Percentiles rank a stretch among this genome's conserved stretches.
Evolutionary conservation across 176 grass and related monocot species (phyloP).

Genomic region (Carex cristatella): DNA sequence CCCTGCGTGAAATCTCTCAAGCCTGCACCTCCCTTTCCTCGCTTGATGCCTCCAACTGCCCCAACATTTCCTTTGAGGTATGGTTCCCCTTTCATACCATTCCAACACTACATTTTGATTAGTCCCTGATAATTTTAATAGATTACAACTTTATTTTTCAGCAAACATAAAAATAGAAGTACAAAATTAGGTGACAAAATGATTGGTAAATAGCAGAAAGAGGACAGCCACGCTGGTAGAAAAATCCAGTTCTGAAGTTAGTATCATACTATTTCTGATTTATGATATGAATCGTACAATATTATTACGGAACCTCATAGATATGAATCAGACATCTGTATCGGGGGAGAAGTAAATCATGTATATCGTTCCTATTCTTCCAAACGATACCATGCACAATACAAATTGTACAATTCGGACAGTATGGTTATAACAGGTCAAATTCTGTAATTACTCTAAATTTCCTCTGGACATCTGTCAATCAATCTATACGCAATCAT

Average conservation of each 20-base stretch:
- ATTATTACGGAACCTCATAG: background rate
- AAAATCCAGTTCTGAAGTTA: background rate
- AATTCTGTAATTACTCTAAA: background rate
- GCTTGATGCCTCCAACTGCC: conserved; percentile 85
- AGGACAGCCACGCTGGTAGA: background rate
- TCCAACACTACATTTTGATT: background rate
- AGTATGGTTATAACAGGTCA: background rate
- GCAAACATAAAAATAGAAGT: background rate
- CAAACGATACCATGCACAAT: background rate
- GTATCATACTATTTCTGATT: background rate
- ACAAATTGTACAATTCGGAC: background rate
- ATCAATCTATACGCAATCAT: background rate
- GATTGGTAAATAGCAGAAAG: background rate
- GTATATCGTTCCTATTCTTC: background rate
- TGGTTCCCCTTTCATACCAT: conserved; percentile 3
- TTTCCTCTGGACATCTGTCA: background rate
- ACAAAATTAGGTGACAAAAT: background rate
- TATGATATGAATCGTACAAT: no score
- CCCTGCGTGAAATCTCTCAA: conserved; percentile 72
- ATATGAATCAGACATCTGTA: background rate
- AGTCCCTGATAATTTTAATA: background rate
- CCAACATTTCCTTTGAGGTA: conserved; percentile 96
- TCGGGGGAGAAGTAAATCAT: background rate
- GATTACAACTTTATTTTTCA: background rate
- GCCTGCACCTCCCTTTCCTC: conserved; percentile 62